phyloP scores from a whole-genome alignment of 306 rosid species.

The Lotus japonicus region DNA sequence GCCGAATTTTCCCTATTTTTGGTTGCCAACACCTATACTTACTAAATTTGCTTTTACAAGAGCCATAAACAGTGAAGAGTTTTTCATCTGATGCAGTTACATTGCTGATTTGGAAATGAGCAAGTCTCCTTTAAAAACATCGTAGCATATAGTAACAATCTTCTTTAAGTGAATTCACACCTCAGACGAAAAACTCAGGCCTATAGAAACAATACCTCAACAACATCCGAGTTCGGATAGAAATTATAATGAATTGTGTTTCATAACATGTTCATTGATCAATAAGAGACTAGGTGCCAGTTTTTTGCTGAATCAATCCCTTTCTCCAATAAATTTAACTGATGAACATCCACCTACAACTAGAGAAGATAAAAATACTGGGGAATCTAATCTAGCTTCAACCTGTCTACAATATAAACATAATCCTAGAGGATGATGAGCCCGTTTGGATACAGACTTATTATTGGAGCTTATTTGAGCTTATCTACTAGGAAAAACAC shows the following conservation, averaged over 20 bases:
- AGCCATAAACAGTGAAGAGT: too few species aligned
- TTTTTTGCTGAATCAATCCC: neutral
- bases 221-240: neutral
- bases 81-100: too few species aligned
- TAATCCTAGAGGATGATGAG: conserved; percentile 1
- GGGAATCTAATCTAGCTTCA: conserved; percentile 9
- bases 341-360: neutral
- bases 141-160: too few species aligned
- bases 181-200: neutral
- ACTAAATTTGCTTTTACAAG: too few species aligned
- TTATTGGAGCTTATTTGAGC: too few species aligned
- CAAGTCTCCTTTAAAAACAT: too few species aligned
- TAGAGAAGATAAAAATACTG: neutral
- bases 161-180: too few species aligned
- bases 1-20: too few species aligned
- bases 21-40: too few species aligned
- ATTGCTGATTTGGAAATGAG: too few species aligned
- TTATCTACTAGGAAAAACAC: too few species aligned
- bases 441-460: too few species aligned
- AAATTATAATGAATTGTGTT: neutral
- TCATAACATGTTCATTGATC: neutral
- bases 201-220: neutral
- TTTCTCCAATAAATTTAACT: conserved; percentile 15
- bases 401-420: neutral
- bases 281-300: neutral